These are phyloP conservation scores for Ramalina intermedia DNA, from an alignment of 495 filamentous ascomycete genomes.

Conservation along the genomic window DNA sequence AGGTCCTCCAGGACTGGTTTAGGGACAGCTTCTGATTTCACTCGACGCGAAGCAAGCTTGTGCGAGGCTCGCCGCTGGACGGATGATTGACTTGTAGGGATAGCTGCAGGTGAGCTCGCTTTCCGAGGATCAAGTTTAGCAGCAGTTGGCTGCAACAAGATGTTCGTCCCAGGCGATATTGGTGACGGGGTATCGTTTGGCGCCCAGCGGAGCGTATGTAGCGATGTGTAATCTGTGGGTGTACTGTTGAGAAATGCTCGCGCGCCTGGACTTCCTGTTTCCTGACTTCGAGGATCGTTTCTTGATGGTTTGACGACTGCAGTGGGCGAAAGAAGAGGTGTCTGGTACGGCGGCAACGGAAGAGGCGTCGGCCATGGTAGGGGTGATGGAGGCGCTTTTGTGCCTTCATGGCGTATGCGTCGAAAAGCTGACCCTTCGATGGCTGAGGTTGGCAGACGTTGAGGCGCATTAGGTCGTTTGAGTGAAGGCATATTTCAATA, in stretches of 20 bases:
- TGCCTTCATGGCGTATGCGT: neutral
- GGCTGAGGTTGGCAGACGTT: constrained; percentile 9
- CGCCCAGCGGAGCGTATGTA: too few species aligned
- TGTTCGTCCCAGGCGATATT: too few species aligned
- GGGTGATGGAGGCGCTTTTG: neutral
- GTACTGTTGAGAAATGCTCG: neutral
- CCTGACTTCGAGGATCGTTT: neutral
- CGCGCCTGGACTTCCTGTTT: neutral
- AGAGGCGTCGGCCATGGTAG: neutral
- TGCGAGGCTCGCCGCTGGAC: too few species aligned
- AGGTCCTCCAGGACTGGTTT: neutral
- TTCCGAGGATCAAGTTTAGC: too few species aligned
- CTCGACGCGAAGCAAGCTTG: too few species aligned
- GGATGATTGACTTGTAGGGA: too few species aligned
- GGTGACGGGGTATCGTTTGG: too few species aligned
- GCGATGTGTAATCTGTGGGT: too few species aligned
- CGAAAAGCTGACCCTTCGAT: neutral
- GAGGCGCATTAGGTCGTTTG: constrained; percentile 12
- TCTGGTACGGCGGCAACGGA: neutral
- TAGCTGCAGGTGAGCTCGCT: too few species aligned
- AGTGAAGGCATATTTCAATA: constrained; percentile 7
- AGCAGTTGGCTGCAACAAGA: too few species aligned
- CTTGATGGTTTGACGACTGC: neutral
- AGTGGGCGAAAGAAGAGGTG: neutral
- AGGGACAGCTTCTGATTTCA: neutral